Percentiles rank a stretch among this genome's conserved stretches.
Conservation (phyloP, 176 grass and related monocot species). For the Cenchrus americanus region DNA sequence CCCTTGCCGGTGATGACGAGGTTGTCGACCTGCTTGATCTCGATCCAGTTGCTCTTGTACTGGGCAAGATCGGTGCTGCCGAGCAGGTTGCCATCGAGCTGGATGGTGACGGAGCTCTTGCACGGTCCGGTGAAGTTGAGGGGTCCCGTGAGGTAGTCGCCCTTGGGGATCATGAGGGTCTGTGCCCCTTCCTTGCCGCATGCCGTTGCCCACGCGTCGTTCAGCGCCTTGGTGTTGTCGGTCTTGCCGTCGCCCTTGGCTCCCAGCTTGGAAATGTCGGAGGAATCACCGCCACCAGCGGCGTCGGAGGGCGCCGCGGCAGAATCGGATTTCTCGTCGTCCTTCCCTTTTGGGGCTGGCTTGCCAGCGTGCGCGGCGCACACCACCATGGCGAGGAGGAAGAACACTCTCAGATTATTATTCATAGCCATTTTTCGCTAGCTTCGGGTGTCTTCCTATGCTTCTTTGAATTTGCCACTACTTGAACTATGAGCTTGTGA, state of each 20-base stretch:
- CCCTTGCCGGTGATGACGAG: conserved; percentile 52
- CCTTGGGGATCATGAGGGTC: conserved; percentile 50
- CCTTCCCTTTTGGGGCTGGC: background rate
- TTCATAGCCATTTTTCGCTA: conserved; percentile 32
- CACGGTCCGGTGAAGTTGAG: conserved; percentile 58
- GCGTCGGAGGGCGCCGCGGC: background rate
- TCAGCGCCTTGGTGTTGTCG: conserved; percentile 57
- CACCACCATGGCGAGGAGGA: conserved; percentile 27
- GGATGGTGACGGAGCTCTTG: conserved; percentile 48
- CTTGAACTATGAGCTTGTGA: background rate
- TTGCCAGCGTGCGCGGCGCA: conserved; percentile 29
- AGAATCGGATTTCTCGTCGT: too few species aligned
- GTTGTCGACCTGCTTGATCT: conserved; percentile 47
- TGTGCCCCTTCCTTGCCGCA: conserved; percentile 41
- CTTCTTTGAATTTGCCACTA: background rate
- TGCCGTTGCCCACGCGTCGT: conserved; percentile 50
- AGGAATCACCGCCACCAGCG: background rate
- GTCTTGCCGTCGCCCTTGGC: conserved; percentile 52
- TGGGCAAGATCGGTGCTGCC: conserved; percentile 41
- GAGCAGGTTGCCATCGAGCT: conserved; percentile 57
- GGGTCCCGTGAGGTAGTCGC: conserved; percentile 44
- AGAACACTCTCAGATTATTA: background rate
- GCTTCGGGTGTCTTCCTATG: background rate
- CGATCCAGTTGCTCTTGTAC: conserved; percentile 58
- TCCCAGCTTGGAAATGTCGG: conserved; percentile 42